A percentile compares a stretch with the other conserved stretches of the same genome.
Evolutionary conservation across 371 early-diverging fungal genomes (phyloP).

Genomic region (Mortierella sp.): DNA sequence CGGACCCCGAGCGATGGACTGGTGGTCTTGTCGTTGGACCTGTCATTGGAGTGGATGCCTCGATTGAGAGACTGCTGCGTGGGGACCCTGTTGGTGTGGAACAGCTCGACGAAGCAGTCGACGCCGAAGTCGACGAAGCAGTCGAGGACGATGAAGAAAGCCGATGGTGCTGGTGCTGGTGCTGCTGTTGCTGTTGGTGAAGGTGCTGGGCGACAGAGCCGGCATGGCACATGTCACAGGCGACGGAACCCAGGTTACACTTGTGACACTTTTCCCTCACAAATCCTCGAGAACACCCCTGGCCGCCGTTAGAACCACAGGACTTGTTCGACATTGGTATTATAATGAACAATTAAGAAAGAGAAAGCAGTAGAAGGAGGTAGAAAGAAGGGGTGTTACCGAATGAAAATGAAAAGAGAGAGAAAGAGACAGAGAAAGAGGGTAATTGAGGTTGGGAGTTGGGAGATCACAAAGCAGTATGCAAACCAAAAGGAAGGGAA

Average conservation of each 20-base stretch:
- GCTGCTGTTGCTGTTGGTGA: constrained; percentile 1
- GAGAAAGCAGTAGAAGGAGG: not conserved
- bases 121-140: not conserved
- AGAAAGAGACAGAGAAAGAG: not conserved
- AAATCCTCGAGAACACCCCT: constrained; percentile 42
- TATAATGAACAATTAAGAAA: not conserved
- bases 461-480: not conserved
- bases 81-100: constrained; percentile 8
- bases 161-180: not conserved
- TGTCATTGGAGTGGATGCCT: not conserved
- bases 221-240: constrained; percentile 44
- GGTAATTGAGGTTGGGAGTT: not conserved
- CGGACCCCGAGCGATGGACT: not conserved
- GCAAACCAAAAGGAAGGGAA: constrained; percentile 5
- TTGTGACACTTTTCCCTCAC: constrained; percentile 43
- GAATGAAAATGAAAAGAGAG: not conserved
- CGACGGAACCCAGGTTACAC: constrained; percentile 37
- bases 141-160: constrained; percentile 5
- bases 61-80: constrained; percentile 25
- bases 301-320: constrained; percentile 25
- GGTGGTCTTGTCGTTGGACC: not conserved
- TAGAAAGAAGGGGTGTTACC: not conserved
- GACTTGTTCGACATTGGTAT: constrained; percentile 7
- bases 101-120: not conserved
- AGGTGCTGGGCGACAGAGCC: not conserved